phyloP scores from a whole-genome alignment of 2,329 filamentous ascomycete species.

The Thielaviopsis musarum region DNA sequence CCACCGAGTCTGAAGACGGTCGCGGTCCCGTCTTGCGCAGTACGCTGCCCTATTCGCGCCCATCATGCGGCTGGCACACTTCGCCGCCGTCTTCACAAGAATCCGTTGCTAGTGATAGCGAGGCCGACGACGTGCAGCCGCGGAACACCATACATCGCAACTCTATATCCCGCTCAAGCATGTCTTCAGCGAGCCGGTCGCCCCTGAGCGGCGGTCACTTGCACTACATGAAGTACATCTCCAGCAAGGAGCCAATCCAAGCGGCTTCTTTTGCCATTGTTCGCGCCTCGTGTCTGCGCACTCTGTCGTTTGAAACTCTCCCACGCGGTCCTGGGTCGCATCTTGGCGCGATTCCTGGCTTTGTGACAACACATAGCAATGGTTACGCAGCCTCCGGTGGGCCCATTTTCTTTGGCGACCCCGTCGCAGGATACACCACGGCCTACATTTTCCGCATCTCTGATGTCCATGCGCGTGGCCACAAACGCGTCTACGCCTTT shows the following conservation, averaged over 20 bases:
- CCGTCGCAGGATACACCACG: conserved; percentile 48
- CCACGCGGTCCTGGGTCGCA: conserved; percentile 31
- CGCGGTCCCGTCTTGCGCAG: conserved; percentile 43
- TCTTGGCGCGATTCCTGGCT: conserved; percentile 25
- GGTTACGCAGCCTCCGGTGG: conserved; percentile 42
- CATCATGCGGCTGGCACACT: conserved; percentile 27
- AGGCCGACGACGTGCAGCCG: conserved; percentile 30
- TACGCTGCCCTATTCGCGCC: conserved; percentile 42
- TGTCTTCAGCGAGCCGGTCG: conserved; percentile 30
- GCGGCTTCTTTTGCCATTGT: conserved; percentile 49
- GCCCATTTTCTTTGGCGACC: conserved; percentile 53
- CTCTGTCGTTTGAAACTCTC: conserved; percentile 48
- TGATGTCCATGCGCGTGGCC: conserved; percentile 48
- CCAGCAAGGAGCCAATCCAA: conserved; percentile 46
- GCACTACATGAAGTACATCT: conserved; percentile 52
- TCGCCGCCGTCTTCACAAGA: conserved; percentile 37
- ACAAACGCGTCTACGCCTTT: conserved; percentile 53
- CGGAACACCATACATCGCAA: conserved; percentile 25
- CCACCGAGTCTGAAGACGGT: conserved; percentile 19
- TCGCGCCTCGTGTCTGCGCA: conserved; percentile 48
- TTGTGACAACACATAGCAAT: conserved; percentile 37
- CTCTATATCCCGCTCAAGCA: conserved; percentile 29
- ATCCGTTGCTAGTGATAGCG: conserved; percentile 31
- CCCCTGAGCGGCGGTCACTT: conserved; percentile 29
- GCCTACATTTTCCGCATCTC: conserved; percentile 55